Conservation (phyloP, 163 green algal species). For the Trebouxia gelatinosa region DNA sequence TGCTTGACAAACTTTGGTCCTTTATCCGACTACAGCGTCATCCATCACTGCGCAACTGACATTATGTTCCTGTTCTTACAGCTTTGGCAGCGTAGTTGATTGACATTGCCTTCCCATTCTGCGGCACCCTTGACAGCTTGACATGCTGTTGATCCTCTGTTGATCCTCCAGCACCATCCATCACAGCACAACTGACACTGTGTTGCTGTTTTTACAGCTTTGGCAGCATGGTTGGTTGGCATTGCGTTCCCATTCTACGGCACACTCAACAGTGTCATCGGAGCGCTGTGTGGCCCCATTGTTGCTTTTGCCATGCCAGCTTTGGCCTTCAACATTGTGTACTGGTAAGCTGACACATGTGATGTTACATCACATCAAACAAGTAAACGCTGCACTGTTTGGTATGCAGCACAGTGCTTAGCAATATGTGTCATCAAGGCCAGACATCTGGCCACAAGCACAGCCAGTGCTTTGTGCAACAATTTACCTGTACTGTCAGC, state of each 20-base stretch:
- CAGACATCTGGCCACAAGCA: too few species aligned
- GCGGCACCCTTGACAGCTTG: background rate
- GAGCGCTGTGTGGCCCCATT: slow-evolving; percentile 2
- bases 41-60: background rate
- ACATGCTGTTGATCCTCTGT: background rate
- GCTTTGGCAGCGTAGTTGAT: background rate
- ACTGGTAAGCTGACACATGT: slow-evolving; percentile 8
- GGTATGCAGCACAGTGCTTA: too few species aligned
- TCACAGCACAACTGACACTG: background rate
- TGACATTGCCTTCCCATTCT: background rate
- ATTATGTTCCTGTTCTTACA: too few species aligned
- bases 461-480: too few species aligned
- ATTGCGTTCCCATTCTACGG: slow-evolving; percentile 19
- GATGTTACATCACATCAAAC: too few species aligned
- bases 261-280: slow-evolving; percentile 24
- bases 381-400: too few species aligned
- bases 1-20: background rate
- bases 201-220: background rate
- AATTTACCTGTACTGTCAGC: too few species aligned
- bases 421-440: too few species aligned
- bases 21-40: background rate
- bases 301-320: slow-evolving; percentile 18
- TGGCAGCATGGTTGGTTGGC: background rate
- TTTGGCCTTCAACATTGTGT: slow-evolving; percentile 14
- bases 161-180: background rate